Base-by-base conservation (phyloP, 805 yeast species). In the Yamadazyma akitaensis region DNA sequence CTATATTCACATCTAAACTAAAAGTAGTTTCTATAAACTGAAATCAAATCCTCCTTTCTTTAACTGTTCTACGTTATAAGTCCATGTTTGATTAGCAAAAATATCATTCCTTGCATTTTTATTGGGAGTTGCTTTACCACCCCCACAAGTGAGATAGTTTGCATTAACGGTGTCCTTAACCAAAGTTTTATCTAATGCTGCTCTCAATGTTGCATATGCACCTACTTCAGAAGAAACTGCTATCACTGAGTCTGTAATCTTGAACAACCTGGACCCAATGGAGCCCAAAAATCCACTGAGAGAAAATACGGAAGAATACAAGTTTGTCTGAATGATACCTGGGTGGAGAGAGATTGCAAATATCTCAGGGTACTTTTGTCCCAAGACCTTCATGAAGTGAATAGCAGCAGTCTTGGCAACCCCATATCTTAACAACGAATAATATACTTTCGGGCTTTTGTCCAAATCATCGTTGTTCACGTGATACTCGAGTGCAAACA, bases 321-420 rank as follows among this genome's bases (percentile, higher is more conserved):
- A 58, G 26, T 53, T 65, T 2, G 75, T 68, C 6, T 58, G 63
- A 14, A 66, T 47, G 40, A 70, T 57, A 0, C 76, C 76, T 1
- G 76, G 75, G 43, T 71, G 76, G 1, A 67, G 64, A 0, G 75
- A 51, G n/a, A 66, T 47, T 5, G 59, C 54, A 25, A 67, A 51
- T 10, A 70, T 62, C n/a, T 62, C 53, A 4, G 72, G 72, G 46
- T 62, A 49, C 21, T 53, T 49, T 25, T 50, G 42, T 13, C 65
- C 65, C 13, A 69, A 53, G 39, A 57, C 53, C 40, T 54, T 61
- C 45, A 61, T 57, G 40, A 61, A 54, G 42, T 68, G 72, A 31
- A 70, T 65, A 14, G 51, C 57, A 2, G 68, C 67, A 7, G 59
- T 37, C 53, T 71, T 71, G 18, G 73, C 64, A 33, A 53, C 53